Evolutionary conservation across 169 alveolate genomes (phyloP).

Genomic region (Eimeria tenella): DNA sequence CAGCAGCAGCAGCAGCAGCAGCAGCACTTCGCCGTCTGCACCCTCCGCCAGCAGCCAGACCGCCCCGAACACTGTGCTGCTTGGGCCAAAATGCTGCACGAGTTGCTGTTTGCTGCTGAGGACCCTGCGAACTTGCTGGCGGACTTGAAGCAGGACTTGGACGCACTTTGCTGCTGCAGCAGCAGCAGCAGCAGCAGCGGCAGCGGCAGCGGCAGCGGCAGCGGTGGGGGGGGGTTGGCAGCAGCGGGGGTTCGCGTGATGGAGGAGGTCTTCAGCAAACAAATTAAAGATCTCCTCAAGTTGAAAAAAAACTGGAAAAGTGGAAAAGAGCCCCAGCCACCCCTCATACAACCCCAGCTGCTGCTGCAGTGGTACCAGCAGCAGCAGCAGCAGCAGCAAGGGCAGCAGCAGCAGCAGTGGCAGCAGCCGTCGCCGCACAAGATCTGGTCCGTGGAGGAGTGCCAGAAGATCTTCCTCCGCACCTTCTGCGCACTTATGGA

Average conservation of each 20-base stretch:
- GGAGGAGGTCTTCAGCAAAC: background rate
- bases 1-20: constrained; percentile 77
- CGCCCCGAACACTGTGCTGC: constrained; percentile 94
- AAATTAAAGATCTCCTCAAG: background rate
- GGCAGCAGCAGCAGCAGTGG: background rate
- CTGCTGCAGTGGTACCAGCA: background rate
- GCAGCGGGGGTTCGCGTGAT: too few relatives aligned
- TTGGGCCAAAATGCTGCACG: constrained; percentile 93
- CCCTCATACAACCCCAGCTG: background rate
- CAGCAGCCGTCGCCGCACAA: background rate
- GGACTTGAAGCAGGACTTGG: constrained; percentile 53
- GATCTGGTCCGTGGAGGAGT: constrained; percentile 29
- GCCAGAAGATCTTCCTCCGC: constrained; percentile 35
- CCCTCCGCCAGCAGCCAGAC: constrained; percentile 94
- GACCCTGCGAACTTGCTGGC: constrained; percentile 61
- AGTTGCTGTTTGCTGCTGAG: constrained; percentile 81
- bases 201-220: too few relatives aligned
- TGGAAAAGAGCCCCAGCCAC: background rate
- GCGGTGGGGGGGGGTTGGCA: too few relatives aligned
- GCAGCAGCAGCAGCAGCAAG: too few relatives aligned
- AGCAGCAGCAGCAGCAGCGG: too few relatives aligned
- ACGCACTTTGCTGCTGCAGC: background rate
- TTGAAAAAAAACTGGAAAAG: background rate
- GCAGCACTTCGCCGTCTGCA: constrained; percentile 92
- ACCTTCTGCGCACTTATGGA: background rate